phyloP scores from a whole-genome alignment of 164 flowering plant genomes.

The Echeveria elegans region DNA sequence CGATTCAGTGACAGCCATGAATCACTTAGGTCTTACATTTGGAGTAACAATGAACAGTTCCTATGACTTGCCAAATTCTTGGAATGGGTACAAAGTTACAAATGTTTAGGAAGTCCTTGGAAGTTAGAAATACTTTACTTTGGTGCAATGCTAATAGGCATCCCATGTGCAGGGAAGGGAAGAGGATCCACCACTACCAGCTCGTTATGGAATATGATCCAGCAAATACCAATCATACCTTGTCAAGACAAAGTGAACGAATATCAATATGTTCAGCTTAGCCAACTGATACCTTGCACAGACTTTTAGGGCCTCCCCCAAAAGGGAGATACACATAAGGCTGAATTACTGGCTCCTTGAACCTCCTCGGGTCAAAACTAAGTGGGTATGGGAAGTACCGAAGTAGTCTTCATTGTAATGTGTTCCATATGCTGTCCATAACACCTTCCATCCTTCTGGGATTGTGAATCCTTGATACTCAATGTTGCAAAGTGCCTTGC shows the following conservation, averaged over 20 bases:
- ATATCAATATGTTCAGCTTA: constrained; percentile 51
- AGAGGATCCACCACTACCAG: background rate
- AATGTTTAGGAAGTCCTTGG: background rate
- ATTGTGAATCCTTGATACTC: constrained; percentile 61
- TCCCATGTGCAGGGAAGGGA: constrained; percentile 2
- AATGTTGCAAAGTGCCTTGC: constrained; percentile 58
- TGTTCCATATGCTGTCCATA: constrained; percentile 73
- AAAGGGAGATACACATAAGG: constrained; percentile 62
- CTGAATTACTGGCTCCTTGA: constrained; percentile 35
- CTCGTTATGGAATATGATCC: constrained; percentile 26
- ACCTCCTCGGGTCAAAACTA: constrained; percentile 55
- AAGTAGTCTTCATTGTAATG: constrained; percentile 38
- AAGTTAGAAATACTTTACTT: background rate
- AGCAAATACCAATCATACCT: constrained; percentile 51
- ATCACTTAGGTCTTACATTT: background rate
- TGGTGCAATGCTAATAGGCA: background rate
- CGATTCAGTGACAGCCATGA: no score
- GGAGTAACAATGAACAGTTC: no score
- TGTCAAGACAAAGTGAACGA: constrained; percentile 57
- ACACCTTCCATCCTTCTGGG: constrained; percentile 84
- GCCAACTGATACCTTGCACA: constrained; percentile 84
- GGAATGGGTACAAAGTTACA: background rate
- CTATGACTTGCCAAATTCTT: background rate
- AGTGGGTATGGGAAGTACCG: constrained; percentile 47
- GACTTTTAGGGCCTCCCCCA: constrained; percentile 73